These are phyloP conservation scores for Mediolabrus comicus DNA, from an alignment of 108 stramenopile genomes.

Conservation along the genomic window DNA sequence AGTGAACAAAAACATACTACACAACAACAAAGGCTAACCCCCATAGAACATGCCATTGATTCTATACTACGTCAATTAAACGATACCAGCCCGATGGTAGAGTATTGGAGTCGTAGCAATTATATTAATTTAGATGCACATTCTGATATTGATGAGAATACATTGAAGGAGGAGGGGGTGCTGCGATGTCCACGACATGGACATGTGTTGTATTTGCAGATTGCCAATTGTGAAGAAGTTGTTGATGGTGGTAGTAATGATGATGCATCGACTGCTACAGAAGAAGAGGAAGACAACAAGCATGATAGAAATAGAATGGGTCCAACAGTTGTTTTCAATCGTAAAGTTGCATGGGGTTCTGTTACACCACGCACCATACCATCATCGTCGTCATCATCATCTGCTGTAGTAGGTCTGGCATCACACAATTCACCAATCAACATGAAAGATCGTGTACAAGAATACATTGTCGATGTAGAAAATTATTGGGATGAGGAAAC, in stretches of 20 bases:
- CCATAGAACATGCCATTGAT: slow-evolving; percentile 57
- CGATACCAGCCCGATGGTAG: slow-evolving; percentile 47
- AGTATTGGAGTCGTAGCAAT: slow-evolving; percentile 63
- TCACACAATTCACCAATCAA: not conserved
- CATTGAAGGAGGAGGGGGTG: slow-evolving; percentile 46
- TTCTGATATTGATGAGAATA: slow-evolving; percentile 62
- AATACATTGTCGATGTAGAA: slow-evolving; percentile 42
- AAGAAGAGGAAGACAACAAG: not conserved
- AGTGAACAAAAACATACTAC: slow-evolving; percentile 1
- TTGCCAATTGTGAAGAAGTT: slow-evolving; percentile 12
- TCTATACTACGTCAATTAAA: slow-evolving; percentile 33
- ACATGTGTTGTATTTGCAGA: slow-evolving; percentile 58
- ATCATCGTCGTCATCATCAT: not conserved
- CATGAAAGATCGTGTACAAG: slow-evolving; percentile 4
- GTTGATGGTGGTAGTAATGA: not conserved
- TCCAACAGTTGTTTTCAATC: slow-evolving; percentile 28
- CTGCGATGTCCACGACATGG: slow-evolving; percentile 47
- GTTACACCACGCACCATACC: slow-evolving; percentile 13
- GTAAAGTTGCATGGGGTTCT: slow-evolving; percentile 36
- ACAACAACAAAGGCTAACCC: slow-evolving; percentile 32
- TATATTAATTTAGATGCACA: slow-evolving; percentile 70
- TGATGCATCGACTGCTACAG: not conserved
- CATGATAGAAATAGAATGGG: slow-evolving; percentile 16
- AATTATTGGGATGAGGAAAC: slow-evolving; percentile 31
- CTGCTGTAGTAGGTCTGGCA: not conserved